Evolutionary conservation across 140 eudicot species (phyloP).

Genomic region (Senecio squalidus): DNA sequence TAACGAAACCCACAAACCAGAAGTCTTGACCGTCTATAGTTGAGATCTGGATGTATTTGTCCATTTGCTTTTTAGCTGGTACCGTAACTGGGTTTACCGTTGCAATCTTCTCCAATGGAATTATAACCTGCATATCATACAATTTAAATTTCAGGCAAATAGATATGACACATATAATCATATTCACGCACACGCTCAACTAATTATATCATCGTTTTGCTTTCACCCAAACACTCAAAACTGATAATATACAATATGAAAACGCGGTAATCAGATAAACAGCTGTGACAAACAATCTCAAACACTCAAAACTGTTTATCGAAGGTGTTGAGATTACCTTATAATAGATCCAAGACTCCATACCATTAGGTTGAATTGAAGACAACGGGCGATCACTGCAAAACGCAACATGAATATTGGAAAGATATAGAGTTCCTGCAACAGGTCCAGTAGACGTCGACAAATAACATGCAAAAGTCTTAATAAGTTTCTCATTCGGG

Average conservation of each 20-base stretch:
- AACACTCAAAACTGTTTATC: too few species aligned
- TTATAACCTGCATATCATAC: constrained; percentile 31
- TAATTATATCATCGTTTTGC: too few species aligned
- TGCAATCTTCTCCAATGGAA: constrained; percentile 51
- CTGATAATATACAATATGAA: background rate
- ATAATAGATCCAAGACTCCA: constrained; percentile 63
- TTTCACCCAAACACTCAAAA: too few species aligned
- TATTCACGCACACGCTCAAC: too few species aligned
- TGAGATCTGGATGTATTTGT: constrained; percentile 57
- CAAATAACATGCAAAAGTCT: constrained; percentile 65
- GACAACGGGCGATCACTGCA: constrained; percentile 85
- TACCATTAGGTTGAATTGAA: constrained; percentile 62
- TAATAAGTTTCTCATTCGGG: constrained; percentile 58
- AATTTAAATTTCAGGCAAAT: background rate
- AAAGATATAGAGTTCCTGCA: constrained; percentile 77
- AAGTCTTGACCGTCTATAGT: constrained; percentile 67
- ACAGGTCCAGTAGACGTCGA: constrained; percentile 82
- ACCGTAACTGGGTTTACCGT: constrained; percentile 38
- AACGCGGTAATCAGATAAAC: too few species aligned
- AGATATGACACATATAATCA: background rate
- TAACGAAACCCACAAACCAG: constrained; percentile 93
- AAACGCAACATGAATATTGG: constrained; percentile 64
- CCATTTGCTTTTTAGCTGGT: constrained; percentile 35
- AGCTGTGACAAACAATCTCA: background rate
- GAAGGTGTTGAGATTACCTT: constrained; percentile 36